Evolutionary conservation across 1,139 yeast genomes (phyloP).

Genomic region (Taphrina betulina): DNA sequence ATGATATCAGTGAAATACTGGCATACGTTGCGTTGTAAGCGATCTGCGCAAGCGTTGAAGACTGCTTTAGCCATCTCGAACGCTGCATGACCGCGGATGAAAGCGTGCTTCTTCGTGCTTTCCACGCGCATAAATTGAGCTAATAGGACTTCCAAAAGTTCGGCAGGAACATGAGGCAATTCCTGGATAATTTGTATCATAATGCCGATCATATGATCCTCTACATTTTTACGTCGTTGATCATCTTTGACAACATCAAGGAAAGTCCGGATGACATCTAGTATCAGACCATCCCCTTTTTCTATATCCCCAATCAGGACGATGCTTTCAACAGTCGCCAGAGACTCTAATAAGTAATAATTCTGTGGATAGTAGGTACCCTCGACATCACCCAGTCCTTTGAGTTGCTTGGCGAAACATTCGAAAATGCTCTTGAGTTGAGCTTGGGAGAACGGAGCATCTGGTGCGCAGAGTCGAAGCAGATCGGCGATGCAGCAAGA

Average conservation of each 20-base stretch:
- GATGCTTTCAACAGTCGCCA: conserved; percentile 78
- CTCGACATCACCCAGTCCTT: conserved; percentile 56
- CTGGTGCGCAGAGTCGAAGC: conserved; percentile 78
- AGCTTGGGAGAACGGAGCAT: conserved; percentile 75
- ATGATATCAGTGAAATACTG: conserved; percentile 77
- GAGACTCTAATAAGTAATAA: conserved; percentile 62
- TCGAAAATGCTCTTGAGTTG: conserved; percentile 50
- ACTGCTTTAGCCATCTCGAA: conserved; percentile 59
- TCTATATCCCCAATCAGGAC: conserved; percentile 75
- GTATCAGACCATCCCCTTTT: conserved; percentile 55
- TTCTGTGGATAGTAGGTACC: conserved; percentile 68
- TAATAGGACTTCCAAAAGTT: conserved; percentile 62
- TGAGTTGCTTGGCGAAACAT: conserved; percentile 60
- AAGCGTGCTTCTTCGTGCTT: not conserved
- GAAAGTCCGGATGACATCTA: conserved; percentile 59
- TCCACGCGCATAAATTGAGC: conserved; percentile 49
- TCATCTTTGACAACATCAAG: conserved; percentile 53
- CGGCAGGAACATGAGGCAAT: conserved; percentile 63
- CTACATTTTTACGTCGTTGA: conserved; percentile 45
- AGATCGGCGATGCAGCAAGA: conserved; percentile 79
- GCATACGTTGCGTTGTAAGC: conserved; percentile 74
- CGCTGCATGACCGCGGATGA: not conserved
- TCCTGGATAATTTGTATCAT: conserved; percentile 77
- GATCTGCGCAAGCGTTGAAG: conserved; percentile 68
- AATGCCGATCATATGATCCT: conserved; percentile 65